A percentile compares a stretch with the other conserved stretches of the same genome.
These are phyloP conservation scores for Podospora conica DNA, from an alignment of 495 filamentous ascomycete species.

Conservation along the genomic window DNA sequence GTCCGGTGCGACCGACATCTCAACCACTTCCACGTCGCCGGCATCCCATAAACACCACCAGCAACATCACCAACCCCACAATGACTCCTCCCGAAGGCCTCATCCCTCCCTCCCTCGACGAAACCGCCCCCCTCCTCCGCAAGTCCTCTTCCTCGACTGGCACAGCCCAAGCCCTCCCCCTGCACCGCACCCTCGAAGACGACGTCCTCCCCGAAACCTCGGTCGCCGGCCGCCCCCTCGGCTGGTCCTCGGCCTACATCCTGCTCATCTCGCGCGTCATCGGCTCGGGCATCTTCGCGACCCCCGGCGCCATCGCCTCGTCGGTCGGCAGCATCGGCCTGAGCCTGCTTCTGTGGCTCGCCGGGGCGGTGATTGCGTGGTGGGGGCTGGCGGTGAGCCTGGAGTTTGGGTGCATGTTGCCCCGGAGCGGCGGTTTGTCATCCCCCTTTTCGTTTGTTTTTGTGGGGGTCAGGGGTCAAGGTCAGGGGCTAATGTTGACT, in stretches of 20 bases:
- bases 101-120: neutral
- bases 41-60: neutral
- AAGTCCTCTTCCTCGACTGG: neutral
- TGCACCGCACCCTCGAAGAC: constrained; percentile 39
- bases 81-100: neutral
- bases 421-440: constrained; percentile 56
- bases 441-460: neutral
- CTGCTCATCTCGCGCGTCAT: constrained; percentile 72
- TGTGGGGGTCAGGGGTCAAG: neutral
- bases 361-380: constrained; percentile 54
- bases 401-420: constrained; percentile 69
- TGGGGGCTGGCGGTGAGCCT: constrained; percentile 56
- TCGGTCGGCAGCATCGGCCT: constrained; percentile 64
- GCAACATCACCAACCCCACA: neutral
- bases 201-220: constrained; percentile 60
- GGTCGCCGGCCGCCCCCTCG: constrained; percentile 55
- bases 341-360: constrained; percentile 57
- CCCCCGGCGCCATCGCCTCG: constrained; percentile 60
- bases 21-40: neutral
- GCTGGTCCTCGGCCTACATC: constrained; percentile 65
- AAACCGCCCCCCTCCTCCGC: constrained; percentile 1
- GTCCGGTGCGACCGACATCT: neutral
- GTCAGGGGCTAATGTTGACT: constrained; percentile 1
- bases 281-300: constrained; percentile 71
- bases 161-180: neutral